Evolutionary conservation across 768 basidiomycete species (phyloP).

Genomic region (Lactarius tabidus): DNA sequence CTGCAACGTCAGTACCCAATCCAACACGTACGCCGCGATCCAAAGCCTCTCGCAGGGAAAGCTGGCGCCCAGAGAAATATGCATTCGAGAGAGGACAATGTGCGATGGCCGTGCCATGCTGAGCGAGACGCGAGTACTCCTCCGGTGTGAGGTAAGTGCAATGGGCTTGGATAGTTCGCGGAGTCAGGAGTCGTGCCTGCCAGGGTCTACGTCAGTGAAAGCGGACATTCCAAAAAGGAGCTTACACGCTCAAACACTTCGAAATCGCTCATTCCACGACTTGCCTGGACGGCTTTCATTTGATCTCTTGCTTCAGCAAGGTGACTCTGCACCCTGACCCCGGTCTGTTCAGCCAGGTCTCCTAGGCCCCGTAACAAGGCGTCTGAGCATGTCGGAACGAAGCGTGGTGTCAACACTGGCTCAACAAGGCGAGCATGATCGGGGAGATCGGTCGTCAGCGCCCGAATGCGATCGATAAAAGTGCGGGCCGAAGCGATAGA

Average conservation of each 20-base stretch:
- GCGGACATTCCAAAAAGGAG: not conserved
- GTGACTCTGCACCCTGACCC: constrained; percentile 72
- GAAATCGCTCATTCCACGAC: constrained; percentile 63
- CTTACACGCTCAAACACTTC: constrained; percentile 68
- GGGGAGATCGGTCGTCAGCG: constrained; percentile 39
- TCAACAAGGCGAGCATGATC: constrained; percentile 53
- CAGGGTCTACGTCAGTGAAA: not conserved
- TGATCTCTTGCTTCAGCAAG: constrained; percentile 76
- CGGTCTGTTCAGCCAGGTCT: constrained; percentile 42
- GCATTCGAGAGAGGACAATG: constrained; percentile 88
- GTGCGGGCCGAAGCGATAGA: constrained; percentile 49
- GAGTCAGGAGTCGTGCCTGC: constrained; percentile 53
- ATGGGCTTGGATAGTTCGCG: constrained; percentile 76
- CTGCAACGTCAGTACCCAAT: constrained; percentile 81
- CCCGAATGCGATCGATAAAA: constrained; percentile 53
- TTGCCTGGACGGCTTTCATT: constrained; percentile 62
- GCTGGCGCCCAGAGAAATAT: constrained; percentile 75
- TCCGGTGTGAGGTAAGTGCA: constrained; percentile 71
- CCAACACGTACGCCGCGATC: constrained; percentile 62
- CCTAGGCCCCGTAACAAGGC: constrained; percentile 62
- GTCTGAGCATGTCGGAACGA: constrained; percentile 84
- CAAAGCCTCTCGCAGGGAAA: constrained; percentile 69
- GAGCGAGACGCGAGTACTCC: constrained; percentile 48
- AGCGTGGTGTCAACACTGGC: constrained; percentile 85
- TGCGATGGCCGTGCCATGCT: constrained; percentile 59